Percentiles rank a stretch among this genome's conserved stretches.
These are phyloP conservation scores for Trypanosoma scelopori DNA, from an alignment of 208 protist species.

Conservation along the genomic window DNA sequence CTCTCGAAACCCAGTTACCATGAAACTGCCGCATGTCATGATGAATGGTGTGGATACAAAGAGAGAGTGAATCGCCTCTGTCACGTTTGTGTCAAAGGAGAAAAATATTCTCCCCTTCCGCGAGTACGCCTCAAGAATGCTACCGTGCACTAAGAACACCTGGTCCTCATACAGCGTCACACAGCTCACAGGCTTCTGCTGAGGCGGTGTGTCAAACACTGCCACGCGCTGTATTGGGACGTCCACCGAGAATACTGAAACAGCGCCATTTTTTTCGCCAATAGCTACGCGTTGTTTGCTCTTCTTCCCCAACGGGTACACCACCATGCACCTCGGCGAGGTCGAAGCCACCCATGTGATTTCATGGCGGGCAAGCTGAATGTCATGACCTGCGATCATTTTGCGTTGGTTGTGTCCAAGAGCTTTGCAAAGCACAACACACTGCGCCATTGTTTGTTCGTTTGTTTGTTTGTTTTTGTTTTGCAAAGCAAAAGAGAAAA, in stretches of 20 bases:
- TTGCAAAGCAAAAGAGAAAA: no score
- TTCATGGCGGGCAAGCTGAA: constrained; percentile 31
- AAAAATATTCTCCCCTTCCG: constrained; percentile 86
- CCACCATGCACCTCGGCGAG: constrained; percentile 57
- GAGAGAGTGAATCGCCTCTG: constrained; percentile 68
- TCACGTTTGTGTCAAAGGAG: constrained; percentile 79
- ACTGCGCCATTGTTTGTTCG: no score
- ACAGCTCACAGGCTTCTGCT: constrained; percentile 46
- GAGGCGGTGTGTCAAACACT: constrained; percentile 48
- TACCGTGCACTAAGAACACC: constrained; percentile 78
- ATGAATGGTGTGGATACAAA: constrained; percentile 80
- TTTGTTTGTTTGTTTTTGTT: no score
- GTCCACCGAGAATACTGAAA: constrained; percentile 59
- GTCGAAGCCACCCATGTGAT: constrained; percentile 40
- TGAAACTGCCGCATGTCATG: constrained; percentile 82
- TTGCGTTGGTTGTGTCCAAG: not conserved
- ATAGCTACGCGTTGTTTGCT: constrained; percentile 73
- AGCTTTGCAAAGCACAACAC: not conserved
- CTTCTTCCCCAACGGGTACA: constrained; percentile 76
- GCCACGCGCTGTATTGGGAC: constrained; percentile 45
- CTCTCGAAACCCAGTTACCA: constrained; percentile 77
- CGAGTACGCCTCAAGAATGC: constrained; percentile 73
- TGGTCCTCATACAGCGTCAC: constrained; percentile 75
- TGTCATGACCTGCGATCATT: constrained; percentile 18
- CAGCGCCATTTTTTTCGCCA: constrained; percentile 60